Conservation (phyloP, 441 rosid genomes). For the Croton setiger region DNA sequence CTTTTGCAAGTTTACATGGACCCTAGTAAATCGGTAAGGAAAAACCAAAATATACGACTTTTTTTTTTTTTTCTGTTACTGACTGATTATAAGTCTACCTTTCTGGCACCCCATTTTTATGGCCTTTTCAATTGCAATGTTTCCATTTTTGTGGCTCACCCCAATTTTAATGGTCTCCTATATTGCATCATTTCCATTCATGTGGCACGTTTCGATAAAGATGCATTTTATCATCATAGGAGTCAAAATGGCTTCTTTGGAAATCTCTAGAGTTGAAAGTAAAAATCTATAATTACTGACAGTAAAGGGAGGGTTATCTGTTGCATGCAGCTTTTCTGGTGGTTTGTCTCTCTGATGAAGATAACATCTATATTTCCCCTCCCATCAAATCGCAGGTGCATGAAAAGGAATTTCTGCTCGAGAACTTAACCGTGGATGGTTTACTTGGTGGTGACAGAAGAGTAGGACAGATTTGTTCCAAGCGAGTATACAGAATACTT, state of each 20-base stretch:
- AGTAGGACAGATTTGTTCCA: constrained; percentile 84
- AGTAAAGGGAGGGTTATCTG: background rate
- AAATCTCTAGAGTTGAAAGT: background rate
- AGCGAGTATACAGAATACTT: constrained; percentile 78
- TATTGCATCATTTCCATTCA: background rate
- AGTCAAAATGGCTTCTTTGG: background rate
- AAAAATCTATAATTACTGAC: background rate
- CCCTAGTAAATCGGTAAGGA: constrained; percentile 71
- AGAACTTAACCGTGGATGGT: constrained; percentile 73
- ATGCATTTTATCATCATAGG: background rate
- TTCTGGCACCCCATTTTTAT: background rate
- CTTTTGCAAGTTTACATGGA: constrained; percentile 85
- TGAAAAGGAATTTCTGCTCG: constrained; percentile 82
- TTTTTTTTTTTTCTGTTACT: background rate
- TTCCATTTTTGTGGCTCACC: background rate
- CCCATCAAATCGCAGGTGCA: constrained; percentile 48
- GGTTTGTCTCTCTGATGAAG: background rate
- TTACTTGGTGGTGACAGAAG: constrained; percentile 62
- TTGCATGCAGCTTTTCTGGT: background rate
- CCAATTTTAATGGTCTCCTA: background rate
- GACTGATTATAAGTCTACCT: background rate
- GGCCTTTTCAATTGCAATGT: background rate
- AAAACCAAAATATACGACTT: background rate
- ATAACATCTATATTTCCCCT: background rate
- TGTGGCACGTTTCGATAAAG: background rate